Base-by-base conservation (phyloP, 495 filamentous ascomycete species). In the Penicillium psychrofluorescens region DNA sequence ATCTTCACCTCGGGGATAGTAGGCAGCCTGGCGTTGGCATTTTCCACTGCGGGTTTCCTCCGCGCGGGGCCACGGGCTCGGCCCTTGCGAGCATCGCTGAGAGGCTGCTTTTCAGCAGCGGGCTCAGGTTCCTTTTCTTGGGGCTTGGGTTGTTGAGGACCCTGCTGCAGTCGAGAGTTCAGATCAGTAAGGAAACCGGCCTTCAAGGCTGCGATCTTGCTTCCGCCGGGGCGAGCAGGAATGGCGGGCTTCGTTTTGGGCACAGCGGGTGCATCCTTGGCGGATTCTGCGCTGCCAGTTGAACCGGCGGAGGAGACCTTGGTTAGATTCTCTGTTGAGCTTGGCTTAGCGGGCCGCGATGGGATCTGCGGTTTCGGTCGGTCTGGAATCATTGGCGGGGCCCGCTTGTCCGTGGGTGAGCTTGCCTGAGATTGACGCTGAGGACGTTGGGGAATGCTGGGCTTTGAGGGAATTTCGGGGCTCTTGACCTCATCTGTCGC, bases 151-250 rank as follows among this genome's bases (percentile, higher is more conserved):
- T 80, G 79, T 49, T 84, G 81, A 10, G 88, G 90, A 11, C 94
- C 92, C 7, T 90, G 62, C 60, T 85, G 81, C 33, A 98, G 70
- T 11, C 88, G 80, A 11, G 84, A 85, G 59, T 97, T 92, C 33
- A 98, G 66, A 57, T 97, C 90, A 28, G 77, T 84, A 69, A 97
- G 77, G 65, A 97, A 96, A 4, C 87, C 89, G 11, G 85, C 84
- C 64, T 92, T 88, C 40, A 97, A 58, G 15, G 90, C 86, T 11
- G 90, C 88, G 55, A 98, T 92, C 68, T 97, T 97, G 48, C 57
- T 66, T 4, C 86, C 88, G 35, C 73, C 71, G 0, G 89, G 88
- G 29, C 90, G 78, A 13, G 84, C 80, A n/a, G 92, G 91, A 8
- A 95, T 71, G 0, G 79, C 74, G 13, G 88, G 89, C 56, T 90